Percentiles rank a stretch among this genome's conserved stretches.
These are phyloP conservation scores for Elsinoe batatas DNA, from an alignment of 2,329 filamentous ascomycete genomes.

Conservation along the genomic window DNA sequence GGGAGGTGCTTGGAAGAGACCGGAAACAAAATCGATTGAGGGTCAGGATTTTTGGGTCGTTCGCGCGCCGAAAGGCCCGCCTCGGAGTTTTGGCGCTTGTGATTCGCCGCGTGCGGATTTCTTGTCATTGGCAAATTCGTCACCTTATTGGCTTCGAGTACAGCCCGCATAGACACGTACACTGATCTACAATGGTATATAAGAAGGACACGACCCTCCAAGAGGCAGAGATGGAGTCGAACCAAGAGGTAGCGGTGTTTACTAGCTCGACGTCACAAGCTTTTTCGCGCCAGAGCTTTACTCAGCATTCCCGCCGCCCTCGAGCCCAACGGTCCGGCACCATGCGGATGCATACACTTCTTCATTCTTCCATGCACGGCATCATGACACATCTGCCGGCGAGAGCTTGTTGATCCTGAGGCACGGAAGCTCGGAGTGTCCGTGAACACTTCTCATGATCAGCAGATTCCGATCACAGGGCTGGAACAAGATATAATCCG, in stretches of 20 bases:
- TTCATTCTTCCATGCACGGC: not conserved
- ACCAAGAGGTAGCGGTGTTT: not conserved
- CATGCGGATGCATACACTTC: not conserved
- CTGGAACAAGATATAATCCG: not conserved
- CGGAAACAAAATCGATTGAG: not conserved
- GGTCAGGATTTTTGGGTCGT: not conserved
- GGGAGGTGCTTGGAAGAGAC: not conserved
- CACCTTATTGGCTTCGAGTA: not conserved
- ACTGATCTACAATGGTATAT: slow-evolving; percentile 3
- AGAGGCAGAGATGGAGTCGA: not conserved
- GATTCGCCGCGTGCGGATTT: not conserved
- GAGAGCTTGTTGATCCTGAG: not conserved
- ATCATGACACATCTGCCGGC: not conserved
- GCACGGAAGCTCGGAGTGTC: not conserved
- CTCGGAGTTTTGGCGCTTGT: not conserved
- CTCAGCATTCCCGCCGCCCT: not conserved
- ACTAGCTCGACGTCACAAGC: slow-evolving; percentile 2
- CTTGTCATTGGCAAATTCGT: slow-evolving; percentile 5
- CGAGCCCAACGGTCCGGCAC: not conserved
- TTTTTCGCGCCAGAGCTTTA: not conserved
- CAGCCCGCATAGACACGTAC: not conserved
- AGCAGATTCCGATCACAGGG: not conserved
- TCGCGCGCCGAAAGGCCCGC: not conserved
- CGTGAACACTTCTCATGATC: not conserved
- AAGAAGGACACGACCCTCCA: not conserved